phyloP scores from a whole-genome alignment of 805 yeast genomes.

The Yarrowia deformans region DNA sequence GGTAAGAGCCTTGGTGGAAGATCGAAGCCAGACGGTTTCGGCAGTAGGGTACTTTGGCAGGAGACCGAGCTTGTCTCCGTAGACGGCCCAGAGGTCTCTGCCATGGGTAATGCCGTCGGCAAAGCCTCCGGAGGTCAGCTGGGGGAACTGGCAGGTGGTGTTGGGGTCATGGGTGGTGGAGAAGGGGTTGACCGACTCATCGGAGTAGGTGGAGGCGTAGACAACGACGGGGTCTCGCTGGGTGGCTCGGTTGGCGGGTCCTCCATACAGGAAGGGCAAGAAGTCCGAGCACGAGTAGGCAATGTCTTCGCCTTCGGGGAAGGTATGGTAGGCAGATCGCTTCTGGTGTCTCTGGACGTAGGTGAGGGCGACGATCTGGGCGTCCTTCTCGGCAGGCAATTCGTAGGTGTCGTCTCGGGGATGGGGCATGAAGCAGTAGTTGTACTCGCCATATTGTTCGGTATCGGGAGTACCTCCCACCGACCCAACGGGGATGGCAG shows the following conservation, averaged over 20 bases:
- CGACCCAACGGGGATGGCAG: conserved; percentile 20
- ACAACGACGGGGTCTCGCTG: conserved; percentile 43
- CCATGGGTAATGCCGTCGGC: conserved; percentile 55
- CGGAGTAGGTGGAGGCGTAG: conserved; percentile 45
- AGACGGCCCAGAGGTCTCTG: conserved; percentile 51
- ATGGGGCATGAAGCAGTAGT: conserved; percentile 59
- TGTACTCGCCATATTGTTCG: conserved; percentile 51
- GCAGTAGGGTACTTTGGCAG: conserved; percentile 51
- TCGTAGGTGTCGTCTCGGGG: conserved; percentile 50
- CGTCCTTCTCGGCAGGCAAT: conserved; percentile 41
- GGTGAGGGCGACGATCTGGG: conserved; percentile 51
- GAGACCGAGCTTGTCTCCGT: conserved; percentile 50
- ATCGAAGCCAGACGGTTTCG: conserved; percentile 50
- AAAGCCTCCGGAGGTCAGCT: conserved; percentile 54
- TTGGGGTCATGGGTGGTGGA: conserved; percentile 42
- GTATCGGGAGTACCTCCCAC: conserved; percentile 42
- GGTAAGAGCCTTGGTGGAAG: conserved; percentile 54
- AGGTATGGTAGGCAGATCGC: conserved; percentile 55
- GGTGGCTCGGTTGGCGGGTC: conserved; percentile 25
- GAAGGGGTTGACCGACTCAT: conserved; percentile 48
- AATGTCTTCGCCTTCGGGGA: conserved; percentile 47
- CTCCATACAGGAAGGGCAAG: conserved; percentile 46
- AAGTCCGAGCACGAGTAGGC: conserved; percentile 49
- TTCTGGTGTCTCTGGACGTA: conserved; percentile 57
- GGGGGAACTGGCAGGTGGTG: conserved; percentile 54